phyloP scores from a whole-genome alignment of 2,329 filamentous ascomycete species.

The Colletotrichum noveboracense region DNA sequence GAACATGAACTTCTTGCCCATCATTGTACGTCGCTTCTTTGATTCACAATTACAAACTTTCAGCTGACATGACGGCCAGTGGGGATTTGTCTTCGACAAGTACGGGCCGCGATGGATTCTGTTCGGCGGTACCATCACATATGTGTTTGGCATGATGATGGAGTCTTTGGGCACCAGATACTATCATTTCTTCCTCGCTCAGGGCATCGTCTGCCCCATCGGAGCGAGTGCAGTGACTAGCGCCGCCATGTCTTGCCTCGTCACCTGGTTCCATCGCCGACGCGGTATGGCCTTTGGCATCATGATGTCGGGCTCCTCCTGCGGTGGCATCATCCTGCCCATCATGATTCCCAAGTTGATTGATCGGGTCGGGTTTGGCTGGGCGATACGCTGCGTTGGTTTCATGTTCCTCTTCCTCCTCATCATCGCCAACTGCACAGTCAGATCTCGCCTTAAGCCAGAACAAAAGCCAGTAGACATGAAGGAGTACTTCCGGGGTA shows the following conservation, averaged over 20 bases:
- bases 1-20: constrained; percentile 51
- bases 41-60: constrained; percentile 41
- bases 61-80: constrained; percentile 2
- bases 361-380: constrained; percentile 46
- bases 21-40: constrained; percentile 37
- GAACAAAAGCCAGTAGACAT: constrained; percentile 49
- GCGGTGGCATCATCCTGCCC: constrained; percentile 63
- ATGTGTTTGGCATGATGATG: constrained; percentile 72
- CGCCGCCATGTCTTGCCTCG: constrained; percentile 44
- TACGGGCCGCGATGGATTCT: constrained; percentile 67
- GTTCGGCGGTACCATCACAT: constrained; percentile 56
- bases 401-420: constrained; percentile 49
- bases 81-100: constrained; percentile 65
- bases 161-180: constrained; percentile 51
- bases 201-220: constrained; percentile 42
- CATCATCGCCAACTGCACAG: constrained; percentile 37
- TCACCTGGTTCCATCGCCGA: constrained; percentile 57
- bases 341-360: constrained; percentile 65
- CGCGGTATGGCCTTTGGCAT: constrained; percentile 60
- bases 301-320: constrained; percentile 55
- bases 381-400: constrained; percentile 53
- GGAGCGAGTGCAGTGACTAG: constrained; percentile 51
- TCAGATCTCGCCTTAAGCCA: constrained; percentile 48
- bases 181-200: constrained; percentile 51
- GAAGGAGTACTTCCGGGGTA: constrained; percentile 48